These are phyloP conservation scores for Neostapfia colusana DNA, from an alignment of 176 grass and related monocot genomes.

Conservation along the genomic window DNA sequence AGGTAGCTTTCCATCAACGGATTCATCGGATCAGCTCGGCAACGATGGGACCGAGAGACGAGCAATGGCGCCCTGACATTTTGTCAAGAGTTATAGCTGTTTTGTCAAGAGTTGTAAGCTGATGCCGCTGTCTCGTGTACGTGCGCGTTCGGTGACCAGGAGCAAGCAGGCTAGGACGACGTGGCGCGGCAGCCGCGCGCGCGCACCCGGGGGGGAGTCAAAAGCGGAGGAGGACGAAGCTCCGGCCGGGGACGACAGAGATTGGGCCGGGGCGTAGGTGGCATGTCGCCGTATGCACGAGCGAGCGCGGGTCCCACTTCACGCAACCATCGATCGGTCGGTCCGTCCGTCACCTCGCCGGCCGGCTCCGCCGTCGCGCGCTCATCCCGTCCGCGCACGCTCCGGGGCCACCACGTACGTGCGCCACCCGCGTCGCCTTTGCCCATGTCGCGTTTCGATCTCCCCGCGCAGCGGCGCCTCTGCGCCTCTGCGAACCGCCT, in stretches of 20 bases:
- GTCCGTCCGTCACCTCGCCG: neutral
- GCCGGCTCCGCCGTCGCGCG: neutral
- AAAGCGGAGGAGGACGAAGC: neutral
- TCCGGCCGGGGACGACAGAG: neutral
- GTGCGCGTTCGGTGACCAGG: neutral
- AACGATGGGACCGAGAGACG: too few species aligned
- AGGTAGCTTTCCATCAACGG: neutral
- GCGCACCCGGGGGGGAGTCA: neutral
- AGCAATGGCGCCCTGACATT: neutral
- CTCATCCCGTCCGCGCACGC: too few species aligned
- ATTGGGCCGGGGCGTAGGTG: constrained; percentile 31
- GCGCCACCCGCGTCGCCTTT: too few species aligned
- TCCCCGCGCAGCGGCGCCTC: too few species aligned
- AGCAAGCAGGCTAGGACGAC: neutral
- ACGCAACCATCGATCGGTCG: too few species aligned
- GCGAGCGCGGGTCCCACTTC: neutral
- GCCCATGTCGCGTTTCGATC: too few species aligned
- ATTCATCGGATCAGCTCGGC: neutral
- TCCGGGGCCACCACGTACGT: too few species aligned
- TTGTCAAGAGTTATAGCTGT: too few species aligned
- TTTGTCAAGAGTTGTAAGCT: too few species aligned
- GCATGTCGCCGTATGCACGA: constrained; percentile 36
- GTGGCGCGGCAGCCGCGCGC: neutral
- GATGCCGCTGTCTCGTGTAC: neutral
- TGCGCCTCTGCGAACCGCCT: too few species aligned